Percentiles rank a stretch among this genome's conserved stretches.
phyloP scores from a whole-genome alignment of 495 filamentous ascomycete genomes.

The Podospora pseudocomata region DNA sequence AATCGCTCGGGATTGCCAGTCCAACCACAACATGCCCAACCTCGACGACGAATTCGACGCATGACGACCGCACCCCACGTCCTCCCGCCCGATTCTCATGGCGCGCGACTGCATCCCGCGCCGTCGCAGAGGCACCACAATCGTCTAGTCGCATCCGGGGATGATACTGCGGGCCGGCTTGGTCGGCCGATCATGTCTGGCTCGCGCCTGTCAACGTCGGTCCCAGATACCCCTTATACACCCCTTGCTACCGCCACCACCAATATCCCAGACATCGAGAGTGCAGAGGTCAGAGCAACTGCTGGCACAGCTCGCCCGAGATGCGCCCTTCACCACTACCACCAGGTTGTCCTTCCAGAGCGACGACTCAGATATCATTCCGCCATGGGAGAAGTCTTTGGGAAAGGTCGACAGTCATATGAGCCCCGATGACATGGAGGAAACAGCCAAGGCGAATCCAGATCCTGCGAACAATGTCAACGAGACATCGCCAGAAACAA shows the following conservation, averaged over 20 bases:
- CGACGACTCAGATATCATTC: neutral
- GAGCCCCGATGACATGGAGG: slow-evolving; percentile 36
- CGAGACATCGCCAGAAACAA: neutral
- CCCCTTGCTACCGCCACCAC: neutral
- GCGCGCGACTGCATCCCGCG: slow-evolving; percentile 8
- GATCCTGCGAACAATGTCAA: neutral
- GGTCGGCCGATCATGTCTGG: slow-evolving; percentile 20
- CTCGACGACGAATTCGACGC: neutral
- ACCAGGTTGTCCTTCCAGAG: neutral
- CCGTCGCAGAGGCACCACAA: neutral
- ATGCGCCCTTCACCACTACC: neutral
- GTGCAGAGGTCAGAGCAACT: neutral
- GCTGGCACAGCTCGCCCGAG: neutral
- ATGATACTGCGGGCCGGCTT: slow-evolving; percentile 22
- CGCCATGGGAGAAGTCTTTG: neutral
- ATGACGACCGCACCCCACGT: neutral
- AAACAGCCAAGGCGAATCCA: slow-evolving; percentile 7
- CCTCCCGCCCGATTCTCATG: neutral
- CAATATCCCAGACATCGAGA: neutral
- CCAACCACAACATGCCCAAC: neutral
- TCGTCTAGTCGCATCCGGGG: neutral
- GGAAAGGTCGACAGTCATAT: slow-evolving; percentile 13
- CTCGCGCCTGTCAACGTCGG: slow-evolving; percentile 6
- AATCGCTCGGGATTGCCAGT: neutral
- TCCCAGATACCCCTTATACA: slow-evolving; percentile 9